Base-by-base conservation (phyloP, 495 filamentous ascomycete species). In the Penicillium angulare region DNA sequence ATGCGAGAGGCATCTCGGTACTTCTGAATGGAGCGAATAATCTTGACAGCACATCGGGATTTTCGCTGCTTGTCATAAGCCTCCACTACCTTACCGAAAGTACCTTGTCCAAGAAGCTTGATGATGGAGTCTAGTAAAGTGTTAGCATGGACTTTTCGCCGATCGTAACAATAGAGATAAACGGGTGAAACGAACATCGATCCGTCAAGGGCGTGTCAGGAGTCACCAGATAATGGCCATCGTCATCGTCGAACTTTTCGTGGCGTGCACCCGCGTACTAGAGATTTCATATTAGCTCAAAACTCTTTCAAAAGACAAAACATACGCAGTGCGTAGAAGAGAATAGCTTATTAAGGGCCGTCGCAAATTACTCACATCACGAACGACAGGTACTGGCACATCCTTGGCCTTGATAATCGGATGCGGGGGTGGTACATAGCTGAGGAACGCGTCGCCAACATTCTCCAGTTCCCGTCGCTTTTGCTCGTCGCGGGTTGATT, bases 1-100 rank as follows among this genome's bases (percentile, higher is more conserved):
- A 98, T 97, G 45, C 92, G 83, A n/a, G 88, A 93, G 1, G 93
- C 93, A 69, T 98, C 93, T 36, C 93, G 85, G 59, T 98, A 98
- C 57, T 98, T 98, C 60, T 95, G 93, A 5, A 98, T 93, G 0
- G 93, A 96, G 43, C 93, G 87, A 53, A 98, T 98, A 64, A 98
- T 92, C 69, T 98, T 98, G 64, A 98, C 88, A 22, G 93, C 93
- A 55, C 92, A 93, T 45, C 87, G 80, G 49, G 87, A 84, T 48
- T 83, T 82, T 47, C 82, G 81, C 48, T 78, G 78, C 52, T 83
- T 82, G 62, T 98, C 93, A 52, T 80, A 84, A 31, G 93, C 93
- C 66, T 96, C 88, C 7, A 98, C 92, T 12, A 98, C 93, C 69
- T 98, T 98, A 44, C 93, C 93, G 63, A 98, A 98, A 0, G 93